Base-by-base conservation (phyloP, 2,329 filamentous ascomycete species). In the Xylaria sp. region DNA sequence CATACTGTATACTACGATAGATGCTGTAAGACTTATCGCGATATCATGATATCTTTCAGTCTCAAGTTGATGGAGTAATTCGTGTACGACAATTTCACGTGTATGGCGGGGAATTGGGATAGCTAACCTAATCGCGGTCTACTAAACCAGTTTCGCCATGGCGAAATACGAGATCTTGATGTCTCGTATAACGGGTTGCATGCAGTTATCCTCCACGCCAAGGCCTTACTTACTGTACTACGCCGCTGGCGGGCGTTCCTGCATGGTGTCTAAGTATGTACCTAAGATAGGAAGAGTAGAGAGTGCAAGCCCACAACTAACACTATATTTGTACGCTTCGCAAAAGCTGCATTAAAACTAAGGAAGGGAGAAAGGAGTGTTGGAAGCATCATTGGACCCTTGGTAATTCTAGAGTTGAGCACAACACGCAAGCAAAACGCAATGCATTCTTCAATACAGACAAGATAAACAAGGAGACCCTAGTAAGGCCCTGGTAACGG, bases 141-240 rank as follows among this genome's bases (percentile, higher is more conserved):
- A 23, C 34, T 8, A 57, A 50, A 50, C 39, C 50, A 41, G 34
- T 32, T 57, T 55, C 59, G 48, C 56, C 64, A n/a, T 52, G 30
- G 56, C 39, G 12, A 28, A 69, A 70, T 70, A 70, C 69, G 69
- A 70, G 69, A 57, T 71, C 25, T 45, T 13, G n/a, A 66, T 20
- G 34, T 63, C 65, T 65, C 65, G 60, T 65, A 68, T 63, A 62
- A 28, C 41, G 65, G 45, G 36, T 39, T 61, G 63, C 66, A 66
- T 70, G 68, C 63, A 65, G 56, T 46, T 65, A 58, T 65, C 63
- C 66, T 59, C 63, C 68, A 62, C 60, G 66, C 68, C 66, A 69
- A 70, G 68, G 3, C 34, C 52, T 46, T 55, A 43, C n/a, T n/a
- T n/a, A n/a, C n/a, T n/a, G n/a, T n/a, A n/a, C 52, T 60, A 57